phyloP scores from a whole-genome alignment of 2,329 filamentous ascomycete species.

The Samsoniella hepiali region DNA sequence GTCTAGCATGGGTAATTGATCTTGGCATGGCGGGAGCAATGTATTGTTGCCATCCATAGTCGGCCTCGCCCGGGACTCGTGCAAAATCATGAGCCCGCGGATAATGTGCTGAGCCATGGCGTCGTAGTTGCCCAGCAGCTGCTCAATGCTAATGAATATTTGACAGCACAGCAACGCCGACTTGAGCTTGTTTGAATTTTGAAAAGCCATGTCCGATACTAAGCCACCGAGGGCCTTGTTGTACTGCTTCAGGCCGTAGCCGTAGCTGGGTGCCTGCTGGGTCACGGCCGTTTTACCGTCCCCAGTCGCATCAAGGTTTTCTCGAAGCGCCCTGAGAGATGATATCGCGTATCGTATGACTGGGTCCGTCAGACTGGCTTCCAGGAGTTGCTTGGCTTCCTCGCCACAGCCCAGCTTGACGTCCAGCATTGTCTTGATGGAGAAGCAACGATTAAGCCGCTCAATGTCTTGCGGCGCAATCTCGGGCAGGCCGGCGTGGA shows the following conservation, averaged over 20 bases:
- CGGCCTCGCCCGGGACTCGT: slow-evolving; percentile 38
- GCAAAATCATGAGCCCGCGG: slow-evolving; percentile 43
- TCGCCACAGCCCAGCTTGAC: slow-evolving; percentile 36
- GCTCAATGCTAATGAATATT: slow-evolving; percentile 46
- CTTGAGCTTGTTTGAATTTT: slow-evolving; percentile 30
- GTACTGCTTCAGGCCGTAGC: slow-evolving; percentile 42
- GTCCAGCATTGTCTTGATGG: slow-evolving; percentile 40
- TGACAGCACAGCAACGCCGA: slow-evolving; percentile 45
- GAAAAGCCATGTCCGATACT: slow-evolving; percentile 36
- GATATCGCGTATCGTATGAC: slow-evolving; percentile 38
- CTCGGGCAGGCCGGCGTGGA: slow-evolving; percentile 22
- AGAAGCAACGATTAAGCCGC: slow-evolving; percentile 39
- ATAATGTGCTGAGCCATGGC: slow-evolving; percentile 43
- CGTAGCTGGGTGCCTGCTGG: slow-evolving; percentile 30
- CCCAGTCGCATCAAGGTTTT: slow-evolving; percentile 36
- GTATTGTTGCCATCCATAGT: slow-evolving; percentile 25
- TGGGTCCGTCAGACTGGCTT: slow-evolving; percentile 35
- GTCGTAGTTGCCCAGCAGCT: slow-evolving; percentile 38
- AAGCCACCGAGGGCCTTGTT: slow-evolving; percentile 39
- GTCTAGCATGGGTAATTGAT: slow-evolving; percentile 37
- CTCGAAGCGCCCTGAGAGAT: slow-evolving; percentile 39
- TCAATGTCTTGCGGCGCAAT: slow-evolving; percentile 29
- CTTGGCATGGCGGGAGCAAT: slow-evolving; percentile 32
- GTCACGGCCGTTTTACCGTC: slow-evolving; percentile 25
- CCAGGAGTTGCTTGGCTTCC: slow-evolving; percentile 40